Evolutionary conservation across 495 filamentous ascomycete species (phyloP).

Genomic region (Annulohypoxylon stygium): DNA sequence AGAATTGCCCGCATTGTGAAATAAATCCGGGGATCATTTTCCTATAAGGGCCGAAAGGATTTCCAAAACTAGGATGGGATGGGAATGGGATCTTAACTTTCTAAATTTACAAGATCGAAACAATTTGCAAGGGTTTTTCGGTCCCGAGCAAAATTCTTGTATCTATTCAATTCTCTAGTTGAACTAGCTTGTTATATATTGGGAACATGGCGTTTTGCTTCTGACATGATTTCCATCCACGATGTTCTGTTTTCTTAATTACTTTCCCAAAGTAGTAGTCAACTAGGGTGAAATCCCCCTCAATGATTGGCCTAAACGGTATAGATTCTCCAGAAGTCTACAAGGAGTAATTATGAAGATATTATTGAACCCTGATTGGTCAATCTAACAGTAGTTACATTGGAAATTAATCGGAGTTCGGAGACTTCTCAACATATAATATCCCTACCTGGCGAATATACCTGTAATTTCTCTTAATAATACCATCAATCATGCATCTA

Average conservation of each 20-base stretch:
- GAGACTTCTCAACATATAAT: background rate
- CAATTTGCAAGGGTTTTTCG: background rate
- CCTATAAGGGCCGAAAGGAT: background rate
- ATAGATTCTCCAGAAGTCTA: background rate
- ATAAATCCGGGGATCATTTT: background rate
- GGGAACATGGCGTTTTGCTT: background rate
- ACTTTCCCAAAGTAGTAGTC: background rate
- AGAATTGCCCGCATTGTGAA: slow-evolving; percentile 6
- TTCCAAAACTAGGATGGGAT: slow-evolving; percentile 15
- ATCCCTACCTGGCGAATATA: no score
- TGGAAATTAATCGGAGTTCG: background rate
- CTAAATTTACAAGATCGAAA: slow-evolving; percentile 15
- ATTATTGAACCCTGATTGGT: background rate
- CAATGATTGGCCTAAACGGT: background rate
- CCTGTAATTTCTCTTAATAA: background rate
- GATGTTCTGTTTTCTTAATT: background rate
- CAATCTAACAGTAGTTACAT: background rate
- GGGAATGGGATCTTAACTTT: slow-evolving; percentile 3
- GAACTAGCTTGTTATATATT: slow-evolving; percentile 10
- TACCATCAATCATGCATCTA: no score
- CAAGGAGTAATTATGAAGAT: background rate
- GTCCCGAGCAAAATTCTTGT: slow-evolving; percentile 26
- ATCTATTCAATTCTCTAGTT: slow-evolving; percentile 21
- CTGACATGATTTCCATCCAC: background rate
- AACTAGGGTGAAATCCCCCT: background rate